These are phyloP conservation scores for Populus nigra DNA, from an alignment of 345 rosid species.

Conservation along the genomic window DNA sequence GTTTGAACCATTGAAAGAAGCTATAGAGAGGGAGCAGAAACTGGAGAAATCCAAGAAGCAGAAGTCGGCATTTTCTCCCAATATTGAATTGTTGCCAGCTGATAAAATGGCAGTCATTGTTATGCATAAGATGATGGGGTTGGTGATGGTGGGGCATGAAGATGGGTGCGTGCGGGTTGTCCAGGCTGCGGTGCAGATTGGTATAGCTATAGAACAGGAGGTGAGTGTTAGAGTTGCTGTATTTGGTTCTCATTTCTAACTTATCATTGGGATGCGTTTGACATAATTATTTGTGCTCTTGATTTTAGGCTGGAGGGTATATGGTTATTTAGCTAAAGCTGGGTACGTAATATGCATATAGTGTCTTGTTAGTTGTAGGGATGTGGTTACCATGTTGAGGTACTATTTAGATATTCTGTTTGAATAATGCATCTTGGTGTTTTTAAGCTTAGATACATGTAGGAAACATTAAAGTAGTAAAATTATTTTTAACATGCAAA, in stretches of 20 bases:
- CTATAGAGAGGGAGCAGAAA: conserved; percentile 69
- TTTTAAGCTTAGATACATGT: not conserved
- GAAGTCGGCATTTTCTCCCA: conserved; percentile 76
- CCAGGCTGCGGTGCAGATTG: conserved; percentile 83
- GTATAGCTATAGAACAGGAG: conserved; percentile 88
- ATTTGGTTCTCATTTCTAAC: not conserved
- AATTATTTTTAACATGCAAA: not conserved
- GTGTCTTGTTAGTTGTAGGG: not conserved
- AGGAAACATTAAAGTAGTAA: not conserved
- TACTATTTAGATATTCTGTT: not conserved
- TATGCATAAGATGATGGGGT: conserved; percentile 92
- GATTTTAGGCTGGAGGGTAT: not conserved
- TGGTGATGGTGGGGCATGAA: conserved; percentile 63
- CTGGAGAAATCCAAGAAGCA: conserved; percentile 56
- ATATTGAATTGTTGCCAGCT: conserved; percentile 69
- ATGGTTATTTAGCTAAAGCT: not conserved
- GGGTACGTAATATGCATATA: not conserved
- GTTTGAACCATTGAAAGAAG: conserved; percentile 83
- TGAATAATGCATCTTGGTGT: not conserved
- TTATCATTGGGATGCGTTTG: not conserved
- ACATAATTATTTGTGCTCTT: not conserved
- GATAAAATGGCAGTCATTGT: conserved; percentile 94
- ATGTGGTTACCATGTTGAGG: not conserved
- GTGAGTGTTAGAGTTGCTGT: conserved; percentile 31
- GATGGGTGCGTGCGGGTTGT: conserved; percentile 76